Conservation (phyloP, 192 early-diverging fungal species). For the Backusella tarrabulga region DNA sequence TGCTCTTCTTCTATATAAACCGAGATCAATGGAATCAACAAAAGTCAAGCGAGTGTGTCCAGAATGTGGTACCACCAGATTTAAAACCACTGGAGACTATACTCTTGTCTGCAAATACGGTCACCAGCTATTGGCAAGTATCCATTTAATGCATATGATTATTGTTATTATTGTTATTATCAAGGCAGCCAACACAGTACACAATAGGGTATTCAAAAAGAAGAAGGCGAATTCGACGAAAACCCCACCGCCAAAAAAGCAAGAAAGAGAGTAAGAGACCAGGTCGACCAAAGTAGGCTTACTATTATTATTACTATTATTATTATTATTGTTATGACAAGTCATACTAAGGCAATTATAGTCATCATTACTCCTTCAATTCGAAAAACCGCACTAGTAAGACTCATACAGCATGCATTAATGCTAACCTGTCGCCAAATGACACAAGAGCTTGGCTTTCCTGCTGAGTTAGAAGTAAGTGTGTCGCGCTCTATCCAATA, state of each 20-base stretch:
- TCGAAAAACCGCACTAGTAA: background rate
- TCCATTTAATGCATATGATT: background rate
- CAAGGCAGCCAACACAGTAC: background rate
- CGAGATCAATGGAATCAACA: background rate
- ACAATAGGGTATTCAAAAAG: conserved; percentile 22
- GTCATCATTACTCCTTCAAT: background rate
- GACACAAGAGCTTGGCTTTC: conserved; percentile 25
- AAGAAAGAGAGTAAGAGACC: background rate
- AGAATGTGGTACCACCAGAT: conserved; percentile 22
- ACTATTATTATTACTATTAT: background rate
- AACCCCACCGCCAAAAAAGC: no score
- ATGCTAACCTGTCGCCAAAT: conserved; percentile 11
- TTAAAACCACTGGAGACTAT: conserved; percentile 6
- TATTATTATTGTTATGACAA: background rate
- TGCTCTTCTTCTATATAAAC: background rate
- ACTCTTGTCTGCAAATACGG: conserved; percentile 37
- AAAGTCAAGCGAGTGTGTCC: conserved; percentile 18
- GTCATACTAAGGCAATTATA: background rate
- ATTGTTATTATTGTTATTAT: background rate
- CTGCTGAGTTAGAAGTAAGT: conserved; percentile 33
- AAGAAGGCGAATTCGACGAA: conserved; percentile 16
- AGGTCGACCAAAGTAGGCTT: background rate
- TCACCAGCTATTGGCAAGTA: conserved; percentile 30
- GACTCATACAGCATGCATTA: conserved; percentile 21
- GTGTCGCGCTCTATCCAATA: no score